Evolutionary conservation across 345 rosid genomes (phyloP), one percentile per base, ranked within the genome.

Genomic region (Boechera divaricarpa): DNA sequence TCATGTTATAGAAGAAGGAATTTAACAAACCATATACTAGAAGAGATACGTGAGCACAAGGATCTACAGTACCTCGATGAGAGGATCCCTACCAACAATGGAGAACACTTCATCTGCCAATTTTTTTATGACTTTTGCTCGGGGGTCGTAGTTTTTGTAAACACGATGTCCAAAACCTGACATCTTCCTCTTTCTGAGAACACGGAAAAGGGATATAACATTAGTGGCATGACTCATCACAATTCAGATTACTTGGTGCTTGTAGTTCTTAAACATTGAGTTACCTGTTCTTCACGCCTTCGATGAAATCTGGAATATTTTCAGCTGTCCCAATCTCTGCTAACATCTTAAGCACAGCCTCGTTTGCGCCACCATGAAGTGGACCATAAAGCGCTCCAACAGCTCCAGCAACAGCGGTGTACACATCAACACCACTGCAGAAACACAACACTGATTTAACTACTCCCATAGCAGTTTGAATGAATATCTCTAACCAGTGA

Each of bases 111-210:
- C 97, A 78, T 92, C 98, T 13, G 99, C 96, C 62, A 95, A 73
- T 79, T 87, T 91, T 84, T 77, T 92, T 29, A 95, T 91, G 84
- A 92, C 96, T 82, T 88, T 95, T 56, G 99, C 99, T 70, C 99
- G 83, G 4, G 99, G 99, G 81, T 95, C 99, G 56, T 95, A 95
- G 89, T 89, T 95, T 82, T 92, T 95, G 89, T 95, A 95, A 4
- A 95, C 98, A 45, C 98, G 97, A 69, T 95, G 99, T 47, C 99
- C 98, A 85, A 95, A 95, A 72, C 99, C 99, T 4, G 96, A 95
- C 98, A 95, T 87, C 89, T 95, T 95, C 81, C 91, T 83, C 84
- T 91, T 95, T 86, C 99, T 95, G 49, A 58, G 48, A 61, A 26
- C 12, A 60, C 3, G 16, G 26, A 39, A 42, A 76, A 32, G 49